Evolutionary conservation across 441 rosid genomes (phyloP).

Genomic region (Brassica balearica): DNA sequence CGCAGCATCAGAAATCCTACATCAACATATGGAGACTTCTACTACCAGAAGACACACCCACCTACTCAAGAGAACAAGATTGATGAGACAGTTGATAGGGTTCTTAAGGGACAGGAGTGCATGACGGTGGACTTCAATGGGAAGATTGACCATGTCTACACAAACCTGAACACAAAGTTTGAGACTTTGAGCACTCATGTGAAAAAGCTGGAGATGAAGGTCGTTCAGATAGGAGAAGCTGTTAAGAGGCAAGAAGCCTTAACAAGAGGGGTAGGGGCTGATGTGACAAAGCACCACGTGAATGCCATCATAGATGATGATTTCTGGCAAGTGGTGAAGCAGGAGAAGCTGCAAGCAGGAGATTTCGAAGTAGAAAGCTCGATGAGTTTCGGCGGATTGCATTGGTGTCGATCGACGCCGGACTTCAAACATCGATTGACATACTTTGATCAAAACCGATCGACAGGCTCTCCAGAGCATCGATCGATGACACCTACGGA

Average conservation of each 20-base stretch:
- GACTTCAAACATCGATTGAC: no score
- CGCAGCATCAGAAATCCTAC: background rate
- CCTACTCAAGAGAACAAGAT: background rate
- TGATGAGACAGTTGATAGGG: background rate
- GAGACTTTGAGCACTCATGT: background rate
- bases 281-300: no score
- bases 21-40: background rate
- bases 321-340: no score
- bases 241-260: background rate
- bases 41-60: background rate
- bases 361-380: no score
- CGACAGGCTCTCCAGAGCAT: no score
- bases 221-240: background rate
- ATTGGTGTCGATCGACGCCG: no score
- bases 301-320: no score
- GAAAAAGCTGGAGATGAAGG: background rate
- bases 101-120: background rate
- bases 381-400: no score
- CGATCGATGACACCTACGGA: no score
- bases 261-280: no score
- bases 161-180: background rate
- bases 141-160: background rate
- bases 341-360: no score
- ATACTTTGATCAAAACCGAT: no score
- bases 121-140: background rate